Conservation (phyloP, 305 asterid species). For the Ilex paraguariensis region DNA sequence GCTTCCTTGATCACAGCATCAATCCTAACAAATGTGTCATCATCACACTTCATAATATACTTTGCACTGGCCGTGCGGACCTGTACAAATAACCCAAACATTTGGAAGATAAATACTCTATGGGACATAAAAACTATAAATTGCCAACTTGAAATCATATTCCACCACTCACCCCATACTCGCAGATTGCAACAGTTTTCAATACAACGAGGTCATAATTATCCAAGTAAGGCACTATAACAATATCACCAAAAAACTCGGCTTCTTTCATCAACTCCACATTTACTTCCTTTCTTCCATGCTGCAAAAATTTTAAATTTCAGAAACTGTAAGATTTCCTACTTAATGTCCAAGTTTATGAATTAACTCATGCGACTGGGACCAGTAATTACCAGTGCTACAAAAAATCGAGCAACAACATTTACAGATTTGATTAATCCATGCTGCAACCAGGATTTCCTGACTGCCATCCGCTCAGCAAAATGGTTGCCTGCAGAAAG, state of each 20-base stretch:
- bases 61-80: conserved; percentile 64
- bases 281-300: conserved; percentile 80
- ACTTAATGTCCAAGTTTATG: too few species aligned
- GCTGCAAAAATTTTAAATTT: conserved; percentile 44
- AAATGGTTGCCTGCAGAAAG: conserved; percentile 98
- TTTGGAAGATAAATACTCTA: background rate
- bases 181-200: conserved; percentile 92
- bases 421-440: conserved; percentile 48
- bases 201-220: conserved; percentile 90
- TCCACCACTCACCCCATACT: conserved; percentile 74
- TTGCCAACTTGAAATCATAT: background rate
- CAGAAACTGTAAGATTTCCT: background rate
- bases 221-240: conserved; percentile 91
- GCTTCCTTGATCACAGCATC: conserved; percentile 81
- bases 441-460: conserved; percentile 97
- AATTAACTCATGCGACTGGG: too few species aligned
- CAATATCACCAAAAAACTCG: conserved; percentile 84
- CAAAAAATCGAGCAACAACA: conserved; percentile 78
- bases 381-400: conserved; percentile 73
- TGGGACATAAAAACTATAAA: background rate
- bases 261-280: conserved; percentile 89
- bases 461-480: conserved; percentile 96
- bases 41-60: conserved; percentile 94
- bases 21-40: conserved; percentile 85
- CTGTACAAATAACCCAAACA: conserved; percentile 27